These are phyloP conservation scores for Trichophyton verrucosum DNA, from an alignment of 2,329 filamentous ascomycete genomes.

Conservation along the genomic window DNA sequence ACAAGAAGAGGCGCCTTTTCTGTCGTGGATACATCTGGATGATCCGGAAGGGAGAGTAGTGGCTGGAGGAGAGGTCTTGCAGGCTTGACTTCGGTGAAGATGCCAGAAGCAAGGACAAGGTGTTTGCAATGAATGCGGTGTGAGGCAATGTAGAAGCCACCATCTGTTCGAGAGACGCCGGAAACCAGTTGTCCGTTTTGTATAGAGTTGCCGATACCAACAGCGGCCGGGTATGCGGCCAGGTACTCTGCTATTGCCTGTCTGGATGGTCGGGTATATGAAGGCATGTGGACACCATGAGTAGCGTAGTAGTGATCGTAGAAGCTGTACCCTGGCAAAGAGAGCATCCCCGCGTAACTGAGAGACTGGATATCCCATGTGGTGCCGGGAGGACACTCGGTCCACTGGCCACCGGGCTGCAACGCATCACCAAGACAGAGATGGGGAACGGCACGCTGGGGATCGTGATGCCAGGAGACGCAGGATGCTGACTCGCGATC, in stretches of 20 bases:
- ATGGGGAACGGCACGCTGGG: constrained; percentile 41
- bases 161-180: constrained; percentile 32
- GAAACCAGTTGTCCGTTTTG: constrained; percentile 32
- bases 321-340: constrained; percentile 47
- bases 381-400: constrained; percentile 39
- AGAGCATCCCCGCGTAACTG: constrained; percentile 51
- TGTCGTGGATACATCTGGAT: constrained; percentile 9
- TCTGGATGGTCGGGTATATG: constrained; percentile 45
- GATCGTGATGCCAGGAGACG: constrained; percentile 42
- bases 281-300: constrained; percentile 33
- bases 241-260: constrained; percentile 45
- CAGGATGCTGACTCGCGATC: constrained; percentile 39
- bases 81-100: constrained; percentile 44
- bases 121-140: constrained; percentile 43
- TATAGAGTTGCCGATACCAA: constrained; percentile 39
- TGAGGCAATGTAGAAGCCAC: constrained; percentile 41
- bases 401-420: constrained; percentile 48
- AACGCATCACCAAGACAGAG: constrained; percentile 41
- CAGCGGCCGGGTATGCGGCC: constrained; percentile 41
- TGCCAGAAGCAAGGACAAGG: constrained; percentile 47
- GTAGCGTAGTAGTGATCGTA: constrained; percentile 38
- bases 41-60: constrained; percentile 25
- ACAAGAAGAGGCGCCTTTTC: constrained; percentile 37
- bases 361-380: constrained; percentile 47
- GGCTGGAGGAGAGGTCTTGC: constrained; percentile 40